Conservation (phyloP, 495 filamentous ascomycete genomes). For the Elasticomyces elasticus region DNA sequence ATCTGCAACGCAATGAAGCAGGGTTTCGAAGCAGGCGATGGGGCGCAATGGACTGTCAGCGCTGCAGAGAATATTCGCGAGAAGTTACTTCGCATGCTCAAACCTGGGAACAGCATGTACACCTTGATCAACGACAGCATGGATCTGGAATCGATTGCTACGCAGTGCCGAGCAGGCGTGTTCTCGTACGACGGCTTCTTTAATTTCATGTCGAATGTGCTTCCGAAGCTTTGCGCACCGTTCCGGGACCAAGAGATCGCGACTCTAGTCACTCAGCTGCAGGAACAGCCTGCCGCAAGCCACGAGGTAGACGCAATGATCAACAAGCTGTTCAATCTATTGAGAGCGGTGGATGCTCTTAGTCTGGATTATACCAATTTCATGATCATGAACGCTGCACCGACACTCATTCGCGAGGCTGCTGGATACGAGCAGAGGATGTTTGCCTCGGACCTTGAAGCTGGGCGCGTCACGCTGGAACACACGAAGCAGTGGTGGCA, state of each 20-base stretch:
- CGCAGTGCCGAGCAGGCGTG: conserved; percentile 65
- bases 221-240: conserved; percentile 92
- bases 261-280: conserved; percentile 55
- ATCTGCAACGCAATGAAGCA: conserved; percentile 69
- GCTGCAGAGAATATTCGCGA: conserved; percentile 78
- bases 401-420: conserved; percentile 71
- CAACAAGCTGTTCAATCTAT: conserved; percentile 69
- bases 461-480: conserved; percentile 46
- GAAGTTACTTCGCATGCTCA: conserved; percentile 73
- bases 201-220: conserved; percentile 71
- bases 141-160: conserved; percentile 64
- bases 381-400: conserved; percentile 69
- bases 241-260: conserved; percentile 79
- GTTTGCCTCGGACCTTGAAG: conserved; percentile 61
- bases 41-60: conserved; percentile 64
- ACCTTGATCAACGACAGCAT: conserved; percentile 75
- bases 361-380: conserved; percentile 96
- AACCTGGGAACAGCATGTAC: conserved; percentile 69
- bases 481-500: conserved; percentile 65
- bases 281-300: conserved; percentile 34
- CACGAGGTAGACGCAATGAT: conserved; percentile 60
- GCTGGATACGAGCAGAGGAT: conserved; percentile 67
- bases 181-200: conserved; percentile 96
- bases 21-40: conserved; percentile 61
- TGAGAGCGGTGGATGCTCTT: conserved; percentile 79